A percentile compares a stretch with the other conserved stretches of the same genome.
phyloP scores from a whole-genome alignment of 139 green algal genomes.

The Volvox africanus region DNA sequence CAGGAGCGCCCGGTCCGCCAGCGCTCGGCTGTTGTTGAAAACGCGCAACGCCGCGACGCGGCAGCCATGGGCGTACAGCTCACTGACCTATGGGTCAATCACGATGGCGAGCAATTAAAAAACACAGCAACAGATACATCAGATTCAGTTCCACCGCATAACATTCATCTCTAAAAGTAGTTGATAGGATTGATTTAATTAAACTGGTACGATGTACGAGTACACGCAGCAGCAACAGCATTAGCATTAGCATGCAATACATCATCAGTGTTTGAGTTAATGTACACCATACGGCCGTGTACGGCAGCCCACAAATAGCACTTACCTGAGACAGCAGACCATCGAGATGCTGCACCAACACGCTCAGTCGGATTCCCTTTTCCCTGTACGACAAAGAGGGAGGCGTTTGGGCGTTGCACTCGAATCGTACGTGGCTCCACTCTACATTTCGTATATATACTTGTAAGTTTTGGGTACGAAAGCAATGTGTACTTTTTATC shows the following conservation, averaged over 20 bases:
- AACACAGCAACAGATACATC: neutral
- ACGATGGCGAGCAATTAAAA: neutral
- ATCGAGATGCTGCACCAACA: conserved; percentile 43
- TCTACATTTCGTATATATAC: too few relatives aligned
- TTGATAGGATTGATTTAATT: too few relatives aligned
- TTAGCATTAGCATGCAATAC: too few relatives aligned
- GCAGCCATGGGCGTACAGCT: conserved; percentile 40
- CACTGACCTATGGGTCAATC: neutral
- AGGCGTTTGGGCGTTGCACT: too few relatives aligned
- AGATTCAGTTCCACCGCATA: neutral
- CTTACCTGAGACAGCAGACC: conserved; percentile 23
- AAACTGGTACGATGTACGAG: too few relatives aligned
- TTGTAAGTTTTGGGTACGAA: too few relatives aligned
- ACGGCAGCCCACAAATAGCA: neutral
- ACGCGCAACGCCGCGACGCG: conserved; percentile 25
- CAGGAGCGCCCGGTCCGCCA: conserved; percentile 26
- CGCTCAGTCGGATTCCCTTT: conserved; percentile 19
- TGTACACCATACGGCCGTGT: too few relatives aligned
- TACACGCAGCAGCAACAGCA: too few relatives aligned
- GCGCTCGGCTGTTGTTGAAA: conserved; percentile 42
- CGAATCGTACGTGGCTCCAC: too few relatives aligned
- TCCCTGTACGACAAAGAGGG: neutral
- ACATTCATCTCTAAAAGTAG: too few relatives aligned
- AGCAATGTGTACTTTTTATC: too few relatives aligned
- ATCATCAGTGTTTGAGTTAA: too few relatives aligned